phyloP scores from a whole-genome alignment of 192 early-diverging fungal genomes.

The Jimgerdemannia flammicorona region DNA sequence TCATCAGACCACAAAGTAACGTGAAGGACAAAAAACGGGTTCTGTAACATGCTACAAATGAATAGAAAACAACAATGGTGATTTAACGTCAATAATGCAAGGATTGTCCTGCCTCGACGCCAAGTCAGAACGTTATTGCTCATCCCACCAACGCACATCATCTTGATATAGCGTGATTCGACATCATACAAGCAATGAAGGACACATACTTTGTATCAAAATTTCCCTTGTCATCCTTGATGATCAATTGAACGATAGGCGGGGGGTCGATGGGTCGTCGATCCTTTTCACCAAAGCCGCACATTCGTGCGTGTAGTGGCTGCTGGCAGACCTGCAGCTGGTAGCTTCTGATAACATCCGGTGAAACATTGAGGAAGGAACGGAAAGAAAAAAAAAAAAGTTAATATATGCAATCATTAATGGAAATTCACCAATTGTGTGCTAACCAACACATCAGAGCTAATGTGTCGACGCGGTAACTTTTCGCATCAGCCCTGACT shows the following conservation, averaged over 20 bases:
- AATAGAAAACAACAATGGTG: constrained; percentile 1
- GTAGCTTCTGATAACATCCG: constrained; percentile 40
- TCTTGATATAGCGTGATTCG: background rate
- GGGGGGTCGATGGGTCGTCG: constrained; percentile 75
- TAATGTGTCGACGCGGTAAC: background rate
- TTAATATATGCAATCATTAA: background rate
- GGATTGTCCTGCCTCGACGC: too few relatives aligned
- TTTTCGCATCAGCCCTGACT: background rate
- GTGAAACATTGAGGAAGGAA: background rate
- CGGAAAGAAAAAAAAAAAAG: background rate
- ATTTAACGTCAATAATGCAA: background rate
- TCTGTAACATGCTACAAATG: constrained; percentile 31
- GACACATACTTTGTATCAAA: constrained; percentile 43
- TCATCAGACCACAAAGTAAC: constrained; percentile 60
- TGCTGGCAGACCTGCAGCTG: constrained; percentile 67
- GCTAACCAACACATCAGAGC: too few relatives aligned
- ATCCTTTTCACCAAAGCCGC: constrained; percentile 80
- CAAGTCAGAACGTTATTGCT: constrained; percentile 11
- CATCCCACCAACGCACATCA: background rate
- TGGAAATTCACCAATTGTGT: too few relatives aligned
- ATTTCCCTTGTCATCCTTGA: constrained; percentile 50
- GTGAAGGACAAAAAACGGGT: constrained; percentile 60
- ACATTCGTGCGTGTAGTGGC: constrained; percentile 74
- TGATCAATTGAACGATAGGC: constrained; percentile 66
- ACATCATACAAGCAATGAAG: constrained; percentile 11